phyloP scores from a whole-genome alignment of 441 rosid species.

The Pelargonium fulgidum region DNA sequence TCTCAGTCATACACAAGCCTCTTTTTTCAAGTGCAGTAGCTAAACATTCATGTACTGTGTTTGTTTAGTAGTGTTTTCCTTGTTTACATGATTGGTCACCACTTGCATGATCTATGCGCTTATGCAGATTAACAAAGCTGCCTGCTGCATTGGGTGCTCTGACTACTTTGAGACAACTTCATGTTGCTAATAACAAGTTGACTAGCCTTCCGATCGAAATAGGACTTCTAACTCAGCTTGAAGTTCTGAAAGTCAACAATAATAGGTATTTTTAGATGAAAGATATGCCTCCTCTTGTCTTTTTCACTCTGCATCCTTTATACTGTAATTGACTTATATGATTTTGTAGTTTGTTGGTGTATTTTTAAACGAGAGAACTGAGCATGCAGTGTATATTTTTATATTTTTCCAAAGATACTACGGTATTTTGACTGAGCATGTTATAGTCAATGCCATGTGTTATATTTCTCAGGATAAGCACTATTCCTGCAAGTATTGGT shows the following conservation, averaged over 20 bases:
- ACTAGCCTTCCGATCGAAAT: slow-evolving; percentile 61
- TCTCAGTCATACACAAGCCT: not conserved
- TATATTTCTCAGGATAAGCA: slow-evolving; percentile 44
- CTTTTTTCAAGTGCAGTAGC: not conserved
- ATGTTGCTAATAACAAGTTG: slow-evolving; percentile 59
- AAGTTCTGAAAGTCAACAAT: slow-evolving; percentile 62
- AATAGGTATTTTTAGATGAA: slow-evolving; percentile 43
- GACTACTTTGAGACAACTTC: slow-evolving; percentile 57
- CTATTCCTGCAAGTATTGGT: slow-evolving; percentile 44
- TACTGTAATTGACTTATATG: not conserved
- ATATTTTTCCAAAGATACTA: not conserved
- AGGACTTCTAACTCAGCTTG: slow-evolving; percentile 60
- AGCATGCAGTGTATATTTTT: not conserved
- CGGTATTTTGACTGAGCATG: not conserved
- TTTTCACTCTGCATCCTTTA: not conserved
- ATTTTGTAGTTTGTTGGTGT: not conserved
- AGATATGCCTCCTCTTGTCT: not conserved
- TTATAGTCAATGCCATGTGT: slow-evolving; percentile 10
- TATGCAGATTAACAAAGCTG: slow-evolving; percentile 53
- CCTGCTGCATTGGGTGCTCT: slow-evolving; percentile 57
- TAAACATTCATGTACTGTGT: not conserved
- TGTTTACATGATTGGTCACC: not conserved
- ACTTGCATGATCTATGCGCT: slow-evolving; percentile 30
- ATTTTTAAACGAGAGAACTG: not conserved
- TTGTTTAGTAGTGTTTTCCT: not conserved